Percentiles rank a stretch among this genome's conserved stretches.
These are phyloP conservation scores for Omphalotus guepiniiformis DNA, from an alignment of 768 basidiomycete species.

Conservation along the genomic window DNA sequence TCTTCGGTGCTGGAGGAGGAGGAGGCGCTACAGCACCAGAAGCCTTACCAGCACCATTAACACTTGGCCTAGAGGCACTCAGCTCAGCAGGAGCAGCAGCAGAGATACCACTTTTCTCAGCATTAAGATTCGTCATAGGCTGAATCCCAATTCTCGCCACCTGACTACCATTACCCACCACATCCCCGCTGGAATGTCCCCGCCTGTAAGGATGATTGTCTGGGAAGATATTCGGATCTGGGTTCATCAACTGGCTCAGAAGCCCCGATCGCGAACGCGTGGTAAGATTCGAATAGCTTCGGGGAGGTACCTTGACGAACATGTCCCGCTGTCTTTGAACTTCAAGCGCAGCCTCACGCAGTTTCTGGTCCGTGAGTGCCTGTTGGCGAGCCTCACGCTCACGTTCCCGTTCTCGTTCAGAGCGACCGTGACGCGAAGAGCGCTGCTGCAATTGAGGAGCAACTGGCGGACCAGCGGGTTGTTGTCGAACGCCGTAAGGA, in stretches of 20 bases:
- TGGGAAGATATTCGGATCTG: constrained; percentile 59
- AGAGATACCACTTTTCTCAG: background rate
- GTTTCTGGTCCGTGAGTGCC: constrained; percentile 16
- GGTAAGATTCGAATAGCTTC: constrained; percentile 61
- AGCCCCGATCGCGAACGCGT: constrained; percentile 37
- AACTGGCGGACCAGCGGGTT: background rate
- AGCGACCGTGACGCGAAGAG: background rate
- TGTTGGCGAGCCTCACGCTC: constrained; percentile 8
- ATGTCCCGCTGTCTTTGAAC: constrained; percentile 63
- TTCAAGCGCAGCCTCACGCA: constrained; percentile 57
- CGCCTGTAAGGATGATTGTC: constrained; percentile 54
- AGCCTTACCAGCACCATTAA: background rate
- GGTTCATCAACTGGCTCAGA: constrained; percentile 68
- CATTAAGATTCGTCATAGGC: background rate
- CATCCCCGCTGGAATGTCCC: constrained; percentile 45
- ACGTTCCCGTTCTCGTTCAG: background rate
- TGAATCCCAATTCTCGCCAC: constrained; percentile 8
- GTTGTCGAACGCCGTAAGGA: background rate
- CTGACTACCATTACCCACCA: constrained; percentile 20
- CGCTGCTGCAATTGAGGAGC: background rate
- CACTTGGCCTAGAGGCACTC: background rate
- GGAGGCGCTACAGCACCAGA: background rate
- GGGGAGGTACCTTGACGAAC: constrained; percentile 66
- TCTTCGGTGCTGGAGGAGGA: constrained; percentile 9
- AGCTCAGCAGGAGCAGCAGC: background rate